phyloP scores from a whole-genome alignment of 2,329 filamentous ascomycete genomes.

The Fusarium albidum region DNA sequence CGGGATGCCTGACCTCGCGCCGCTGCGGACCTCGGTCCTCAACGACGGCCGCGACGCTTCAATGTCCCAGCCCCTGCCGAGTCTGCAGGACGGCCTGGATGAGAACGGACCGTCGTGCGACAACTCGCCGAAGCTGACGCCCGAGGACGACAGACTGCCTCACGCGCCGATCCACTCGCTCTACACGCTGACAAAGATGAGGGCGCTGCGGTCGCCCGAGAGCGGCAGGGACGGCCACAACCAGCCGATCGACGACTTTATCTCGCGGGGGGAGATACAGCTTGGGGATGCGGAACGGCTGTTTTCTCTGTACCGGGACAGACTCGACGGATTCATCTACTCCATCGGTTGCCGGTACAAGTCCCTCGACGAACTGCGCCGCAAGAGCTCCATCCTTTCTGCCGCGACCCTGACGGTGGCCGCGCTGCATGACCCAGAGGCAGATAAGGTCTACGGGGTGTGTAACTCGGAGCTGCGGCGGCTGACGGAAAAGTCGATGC shows the following conservation, averaged over 20 bases:
- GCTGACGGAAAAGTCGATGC: slow-evolving; percentile 57
- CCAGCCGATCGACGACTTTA: slow-evolving; percentile 39
- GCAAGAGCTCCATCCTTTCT: slow-evolving; percentile 62
- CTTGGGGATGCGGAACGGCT: slow-evolving; percentile 57
- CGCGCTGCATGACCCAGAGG: slow-evolving; percentile 63
- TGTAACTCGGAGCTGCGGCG: slow-evolving; percentile 64
- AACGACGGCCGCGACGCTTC: not conserved
- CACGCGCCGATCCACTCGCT: slow-evolving; percentile 47
- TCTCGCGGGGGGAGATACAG: slow-evolving; percentile 50
- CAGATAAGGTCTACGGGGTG: slow-evolving; percentile 58
- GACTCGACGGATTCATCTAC: slow-evolving; percentile 59
- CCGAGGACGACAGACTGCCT: slow-evolving; percentile 44
- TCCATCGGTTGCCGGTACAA: slow-evolving; percentile 57
- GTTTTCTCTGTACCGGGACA: slow-evolving; percentile 57
- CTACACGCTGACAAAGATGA: slow-evolving; percentile 45
- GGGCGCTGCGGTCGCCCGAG: slow-evolving; percentile 44
- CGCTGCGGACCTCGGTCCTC: slow-evolving; percentile 2
- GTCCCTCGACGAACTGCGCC: slow-evolving; percentile 59
- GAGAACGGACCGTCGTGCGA: slow-evolving; percentile 24
- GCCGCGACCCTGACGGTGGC: slow-evolving; percentile 65
- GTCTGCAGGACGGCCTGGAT: slow-evolving; percentile 32
- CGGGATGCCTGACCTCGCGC: slow-evolving; percentile 6
- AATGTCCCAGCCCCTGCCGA: not conserved
- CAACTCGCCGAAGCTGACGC: slow-evolving; percentile 24
- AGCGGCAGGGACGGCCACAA: slow-evolving; percentile 3